These are phyloP conservation scores for Symmetrospora coprosmae DNA, from an alignment of 768 basidiomycete species.

Conservation along the genomic window DNA sequence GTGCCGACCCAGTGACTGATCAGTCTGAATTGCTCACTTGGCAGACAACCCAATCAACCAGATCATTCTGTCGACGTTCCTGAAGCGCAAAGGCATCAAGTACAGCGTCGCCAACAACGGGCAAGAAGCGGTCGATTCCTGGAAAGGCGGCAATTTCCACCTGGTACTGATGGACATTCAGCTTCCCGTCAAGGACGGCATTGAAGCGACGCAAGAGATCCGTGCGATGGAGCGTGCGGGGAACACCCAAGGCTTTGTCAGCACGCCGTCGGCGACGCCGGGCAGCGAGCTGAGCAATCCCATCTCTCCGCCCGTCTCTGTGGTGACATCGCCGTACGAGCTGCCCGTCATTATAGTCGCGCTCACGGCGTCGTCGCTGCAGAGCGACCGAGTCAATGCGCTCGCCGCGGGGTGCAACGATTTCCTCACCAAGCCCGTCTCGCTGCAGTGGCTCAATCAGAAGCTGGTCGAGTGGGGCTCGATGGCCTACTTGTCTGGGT, in stretches of 20 bases:
- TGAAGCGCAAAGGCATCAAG: conserved; percentile 90
- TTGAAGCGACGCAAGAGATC: conserved; percentile 91
- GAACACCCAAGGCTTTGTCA: conserved; percentile 53
- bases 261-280: conserved; percentile 51
- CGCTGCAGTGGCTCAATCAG: conserved; percentile 83
- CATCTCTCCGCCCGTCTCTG: conserved; percentile 42
- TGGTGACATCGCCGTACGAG: conserved; percentile 35
- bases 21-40: background rate
- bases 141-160: conserved; percentile 83
- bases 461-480: conserved; percentile 99
- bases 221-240: conserved; percentile 61
- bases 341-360: conserved; percentile 88
- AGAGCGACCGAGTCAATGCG: conserved; percentile 88
- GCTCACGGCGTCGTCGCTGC: conserved; percentile 89
- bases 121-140: conserved; percentile 86
- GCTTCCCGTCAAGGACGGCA: conserved; percentile 98
- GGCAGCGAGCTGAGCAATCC: conserved; percentile 59
- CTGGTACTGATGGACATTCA: conserved; percentile 99
- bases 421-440: conserved; percentile 94
- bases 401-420: conserved; percentile 97
- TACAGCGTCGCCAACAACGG: conserved; percentile 90
- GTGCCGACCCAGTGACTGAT: background rate
- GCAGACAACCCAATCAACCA: conserved; percentile 97
- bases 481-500: conserved; percentile 43
- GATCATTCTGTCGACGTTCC: conserved; percentile 89